Base-by-base conservation (phyloP, 2,329 filamentous ascomycete genomes). In the Xylariales sp. region DNA sequence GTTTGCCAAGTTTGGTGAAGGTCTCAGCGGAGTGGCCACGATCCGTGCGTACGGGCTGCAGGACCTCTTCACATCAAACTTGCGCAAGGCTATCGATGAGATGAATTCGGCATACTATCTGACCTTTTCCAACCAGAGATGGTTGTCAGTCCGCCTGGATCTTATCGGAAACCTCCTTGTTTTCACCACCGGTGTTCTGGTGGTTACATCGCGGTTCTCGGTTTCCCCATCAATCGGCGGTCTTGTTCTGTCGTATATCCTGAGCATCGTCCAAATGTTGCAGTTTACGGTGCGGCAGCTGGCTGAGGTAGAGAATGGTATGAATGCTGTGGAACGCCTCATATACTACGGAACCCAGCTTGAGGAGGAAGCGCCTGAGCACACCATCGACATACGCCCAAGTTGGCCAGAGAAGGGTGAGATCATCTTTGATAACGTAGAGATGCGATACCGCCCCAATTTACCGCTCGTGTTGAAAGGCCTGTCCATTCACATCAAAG, bases 41-140 rank as follows among this genome's bases (percentile, higher is more conserved):
- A 96, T 97, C 53, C 81, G 89, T 16, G 91, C 93, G 1, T 97
- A 97, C 50, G 89, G 88, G 0, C 67, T 96, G 4, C 76, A 88
- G 57, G 67, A 82, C 14, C 80, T 82, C 29, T 97, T 97, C 56
- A 74, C 83, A 8, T 56, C 58, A 2, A 80, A 84, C 24, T 73
- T 97, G 31, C 76, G 83, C 34, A 65, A 74, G 2, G 72, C 87
- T 1, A 85, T 97, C 45, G 88, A 98, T 57, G 76, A 88, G 46
- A 96, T 97, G 90, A 83, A 97, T 58, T 79, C 83, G 17, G 91
- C 91, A 0, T 97, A 97, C 62, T 98, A 88, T 59, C 73, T 97
- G 24, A 97, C 91, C 0, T 97, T 94, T 57, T 86, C 88, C 5
- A 97, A 96, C 56, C 91, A 97, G 65, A 78, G 93, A 27, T 98